Base-by-base conservation (phyloP, 192 early-diverging fungal species). In the Funneliformis geosporum region DNA sequence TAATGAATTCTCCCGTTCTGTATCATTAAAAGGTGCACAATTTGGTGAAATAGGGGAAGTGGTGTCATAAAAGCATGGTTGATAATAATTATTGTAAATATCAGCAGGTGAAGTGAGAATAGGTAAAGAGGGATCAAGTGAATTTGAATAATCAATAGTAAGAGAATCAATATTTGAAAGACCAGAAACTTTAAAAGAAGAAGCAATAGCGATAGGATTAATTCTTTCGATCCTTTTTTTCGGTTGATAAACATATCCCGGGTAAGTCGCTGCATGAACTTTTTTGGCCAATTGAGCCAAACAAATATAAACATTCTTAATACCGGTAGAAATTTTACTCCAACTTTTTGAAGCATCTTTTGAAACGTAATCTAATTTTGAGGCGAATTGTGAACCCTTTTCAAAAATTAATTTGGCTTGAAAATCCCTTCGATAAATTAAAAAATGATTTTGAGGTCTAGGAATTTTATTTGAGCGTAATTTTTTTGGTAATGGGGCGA, bases 171-270 rank as follows among this genome's bases (percentile, higher is more conserved):
- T 55, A 55, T 55, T 18, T 7, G 50, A 55, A 55, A 55, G 0
- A 55, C 21, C 50, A 55, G 50, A 55, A 55, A 18, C 2, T 33
- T 33, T 7, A 55, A 55, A 21, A 21, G 50, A 18, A 55, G 42
- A 42, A 40, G 28, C 2, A 42, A 16, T 9, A 10, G 7, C 8
- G 8, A 40, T 38, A 69, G 40, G n/a, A n/a, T 10, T 69, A n/a
- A 40, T 23, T 69, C 39, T 69, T 8, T 69, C 39, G 4, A 27
- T 2, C 33, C 33, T 74, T 16, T 74, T 74, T 27, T 55, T 74
- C 33, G 73, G 73, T 74, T 74, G 44, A 50, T 74, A 74, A 59
- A 33, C 18, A 23, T 74, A 74, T 10, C 39, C 73, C 33, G 73
- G 73, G 60, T 60, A 74, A 55, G 55, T 55, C 9, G 28, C 46